Percentiles rank a stretch among this genome's conserved stretches.
phyloP scores from a whole-genome alignment of 345 rosid species.

The Anacardium occidentale region DNA sequence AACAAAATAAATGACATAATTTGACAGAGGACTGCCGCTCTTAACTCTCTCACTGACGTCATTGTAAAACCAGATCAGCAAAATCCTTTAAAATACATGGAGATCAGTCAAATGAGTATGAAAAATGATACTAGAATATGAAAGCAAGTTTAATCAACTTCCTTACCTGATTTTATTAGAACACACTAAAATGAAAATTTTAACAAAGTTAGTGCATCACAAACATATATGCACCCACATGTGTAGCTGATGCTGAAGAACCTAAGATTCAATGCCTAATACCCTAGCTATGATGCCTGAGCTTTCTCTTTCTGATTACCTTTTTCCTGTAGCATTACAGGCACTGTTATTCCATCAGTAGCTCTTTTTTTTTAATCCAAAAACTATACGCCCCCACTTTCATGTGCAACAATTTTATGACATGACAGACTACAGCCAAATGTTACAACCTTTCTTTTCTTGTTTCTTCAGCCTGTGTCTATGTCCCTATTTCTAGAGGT shows the following conservation, averaged over 20 bases:
- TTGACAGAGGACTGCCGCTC: neutral
- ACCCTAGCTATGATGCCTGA: neutral
- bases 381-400: neutral
- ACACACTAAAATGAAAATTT: neutral
- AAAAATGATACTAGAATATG: neutral
- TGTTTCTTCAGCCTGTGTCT: neutral
- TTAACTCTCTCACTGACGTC: neutral
- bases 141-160: neutral
- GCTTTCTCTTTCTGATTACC: neutral
- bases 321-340: neutral
- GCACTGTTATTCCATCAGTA: neutral
- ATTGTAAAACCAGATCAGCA: neutral
- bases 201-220: neutral
- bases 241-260: neutral
- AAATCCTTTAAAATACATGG: neutral
- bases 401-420: neutral
- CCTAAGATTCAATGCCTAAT: neutral
- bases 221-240: neutral
- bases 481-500: neutral
- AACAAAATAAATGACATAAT: neutral
- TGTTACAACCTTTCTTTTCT: neutral
- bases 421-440: neutral
- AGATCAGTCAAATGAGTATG: neutral
- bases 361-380: too few relatives aligned
- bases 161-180: neutral